Percentiles rank a stretch among this genome's conserved stretches.
These are phyloP conservation scores for Globisporangium megalacanthum DNA, from an alignment of 352 stramenopile genomes.

Conservation along the genomic window DNA sequence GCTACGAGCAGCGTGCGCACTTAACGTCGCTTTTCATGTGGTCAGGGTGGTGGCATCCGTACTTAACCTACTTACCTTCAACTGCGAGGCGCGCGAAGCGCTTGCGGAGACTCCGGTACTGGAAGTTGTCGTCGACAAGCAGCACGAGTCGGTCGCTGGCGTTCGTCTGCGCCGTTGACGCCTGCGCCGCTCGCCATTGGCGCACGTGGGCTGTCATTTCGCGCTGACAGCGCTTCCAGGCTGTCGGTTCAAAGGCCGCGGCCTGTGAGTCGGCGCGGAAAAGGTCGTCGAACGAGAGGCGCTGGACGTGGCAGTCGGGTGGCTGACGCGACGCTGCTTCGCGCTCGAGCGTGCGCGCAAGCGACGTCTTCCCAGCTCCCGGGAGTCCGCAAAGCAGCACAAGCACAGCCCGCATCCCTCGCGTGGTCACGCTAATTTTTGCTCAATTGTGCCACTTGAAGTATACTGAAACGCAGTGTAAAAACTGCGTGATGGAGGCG, in stretches of 20 bases:
- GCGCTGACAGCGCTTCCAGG: constrained; percentile 49
- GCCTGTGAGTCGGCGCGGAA: constrained; percentile 14
- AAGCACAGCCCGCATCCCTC: constrained; percentile 10
- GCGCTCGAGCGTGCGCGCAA: constrained; percentile 15
- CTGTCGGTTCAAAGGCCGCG: constrained; percentile 32
- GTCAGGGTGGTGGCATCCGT: too few species aligned
- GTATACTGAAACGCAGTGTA: not conserved
- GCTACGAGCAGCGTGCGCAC: constrained; percentile 7
- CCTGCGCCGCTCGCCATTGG: constrained; percentile 5
- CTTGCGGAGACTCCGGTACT: constrained; percentile 64
- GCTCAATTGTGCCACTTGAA: not conserved
- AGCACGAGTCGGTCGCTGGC: constrained; percentile 27
- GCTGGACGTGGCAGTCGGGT: constrained; percentile 15
- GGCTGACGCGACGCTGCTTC: not conserved
- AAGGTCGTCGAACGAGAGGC: constrained; percentile 59
- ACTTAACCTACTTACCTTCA: constrained; percentile 23
- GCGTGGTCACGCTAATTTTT: not conserved
- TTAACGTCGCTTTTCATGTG: too few species aligned
- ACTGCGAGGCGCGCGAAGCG: constrained; percentile 50
- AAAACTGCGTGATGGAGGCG: constrained; percentile 1
- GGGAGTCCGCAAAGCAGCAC: constrained; percentile 62
- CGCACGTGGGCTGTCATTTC: constrained; percentile 33
- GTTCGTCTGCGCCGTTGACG: not conserved
- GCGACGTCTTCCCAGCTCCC: constrained; percentile 62
- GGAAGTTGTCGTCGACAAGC: constrained; percentile 70